phyloP scores from a whole-genome alignment of 495 filamentous ascomycete species.

The Neurospora cerealis region DNA sequence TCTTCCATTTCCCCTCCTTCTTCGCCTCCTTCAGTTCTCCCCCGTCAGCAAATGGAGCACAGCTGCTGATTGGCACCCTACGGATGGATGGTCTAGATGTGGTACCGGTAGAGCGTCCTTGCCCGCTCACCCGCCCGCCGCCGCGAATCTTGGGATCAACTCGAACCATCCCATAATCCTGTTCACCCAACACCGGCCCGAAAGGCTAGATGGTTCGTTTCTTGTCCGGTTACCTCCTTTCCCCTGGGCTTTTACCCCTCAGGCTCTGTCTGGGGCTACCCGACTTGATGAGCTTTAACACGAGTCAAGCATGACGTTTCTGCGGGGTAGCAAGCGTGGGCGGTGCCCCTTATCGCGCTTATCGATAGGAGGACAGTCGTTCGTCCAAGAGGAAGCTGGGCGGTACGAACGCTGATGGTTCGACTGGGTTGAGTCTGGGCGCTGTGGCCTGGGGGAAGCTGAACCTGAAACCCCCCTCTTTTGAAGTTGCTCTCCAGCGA shows the following conservation, averaged over 20 bases:
- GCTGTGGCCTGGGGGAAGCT: neutral
- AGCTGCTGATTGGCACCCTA: neutral
- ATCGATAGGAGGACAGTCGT: neutral
- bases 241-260: neutral
- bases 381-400: neutral
- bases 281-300: neutral
- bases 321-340: neutral
- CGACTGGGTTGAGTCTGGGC: neutral
- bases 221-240: neutral
- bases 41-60: neutral
- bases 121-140: neutral
- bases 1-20: neutral
- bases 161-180: neutral
- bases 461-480: conserved; percentile 1
- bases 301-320: neutral
- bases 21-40: neutral
- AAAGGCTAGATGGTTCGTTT: neutral
- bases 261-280: neutral
- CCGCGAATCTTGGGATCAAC: neutral
- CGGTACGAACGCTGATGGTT: neutral
- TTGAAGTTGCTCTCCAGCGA: neutral
- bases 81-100: neutral
- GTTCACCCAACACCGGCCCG: neutral
- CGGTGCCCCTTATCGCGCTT: neutral
- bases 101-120: neutral